Evolutionary conservation across 805 yeast species (phyloP), one percentile per base, ranked within the genome.

Genomic region (Vanderwaltozyma verrucispora): DNA sequence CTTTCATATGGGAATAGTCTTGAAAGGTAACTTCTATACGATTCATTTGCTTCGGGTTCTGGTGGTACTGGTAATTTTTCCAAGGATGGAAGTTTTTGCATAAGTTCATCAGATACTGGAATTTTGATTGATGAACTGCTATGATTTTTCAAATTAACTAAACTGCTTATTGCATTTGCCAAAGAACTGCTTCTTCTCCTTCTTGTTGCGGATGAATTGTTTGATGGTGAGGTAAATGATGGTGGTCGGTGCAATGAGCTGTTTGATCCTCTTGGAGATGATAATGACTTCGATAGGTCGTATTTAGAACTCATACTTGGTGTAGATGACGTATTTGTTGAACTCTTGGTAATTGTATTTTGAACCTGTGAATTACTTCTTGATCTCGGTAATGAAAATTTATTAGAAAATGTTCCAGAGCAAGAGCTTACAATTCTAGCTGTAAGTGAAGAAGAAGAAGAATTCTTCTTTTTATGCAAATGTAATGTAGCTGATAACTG

Each of bases 141-240:
- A 24, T 55, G 41, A 5, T 60, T 53, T 36, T 59, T 53, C 34
- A 59, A 29, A 45, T 59, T 51, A 2, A 64, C 63, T 41, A 64
- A 50, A 42, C 55, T 62, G 28, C 63, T 63, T 15, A 65, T 39
- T 0, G 67, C 58, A 38, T 55, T 63, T 1, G 60, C 68, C 10
- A 65, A 42, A 0, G 68, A 62, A 7, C 60, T 55, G 36, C 63
- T 63, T 45, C 67, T 47, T 33, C 56, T n/a, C n/a, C n/a, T 58
- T n/a, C 66, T 47, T 30, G 56, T 59, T 8, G 61, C 51, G 19
- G 38, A 39, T 5, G 44, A 37, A 14, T 17, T 42, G 20, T 32
- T 32, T 11, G 47, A 42, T 14, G 42, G 37, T n/a, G 43, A n/a
- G 35, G 13, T 10, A 14, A 9, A 33, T 21, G 9, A n/a, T 11